Evolutionary conservation across 177 flowering plant species (phyloP).

Genomic region (Vitis hybrid): DNA sequence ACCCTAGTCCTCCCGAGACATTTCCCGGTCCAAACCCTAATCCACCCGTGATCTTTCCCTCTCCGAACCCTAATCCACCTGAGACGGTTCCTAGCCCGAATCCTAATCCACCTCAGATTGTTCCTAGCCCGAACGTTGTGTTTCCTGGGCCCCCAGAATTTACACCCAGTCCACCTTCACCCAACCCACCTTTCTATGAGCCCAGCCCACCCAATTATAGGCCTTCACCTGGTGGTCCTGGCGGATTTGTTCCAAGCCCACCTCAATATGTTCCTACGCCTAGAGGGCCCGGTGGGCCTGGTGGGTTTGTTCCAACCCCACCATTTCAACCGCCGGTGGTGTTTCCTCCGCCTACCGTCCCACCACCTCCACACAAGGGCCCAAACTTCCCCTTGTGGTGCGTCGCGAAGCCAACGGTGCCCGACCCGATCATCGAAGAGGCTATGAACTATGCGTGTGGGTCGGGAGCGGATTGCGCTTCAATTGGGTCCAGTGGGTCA

Average conservation of each 20-base stretch:
- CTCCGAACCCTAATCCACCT: conserved; percentile 20
- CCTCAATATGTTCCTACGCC: conserved; percentile 12
- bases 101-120: conserved; percentile 28
- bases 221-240: conserved; percentile 6
- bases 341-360: conserved; percentile 72
- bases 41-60: conserved; percentile 23
- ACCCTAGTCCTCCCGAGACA: conserved; percentile 10
- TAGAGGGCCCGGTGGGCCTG: neutral
- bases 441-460: conserved; percentile 97
- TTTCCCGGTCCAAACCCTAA: conserved; percentile 11
- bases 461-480: conserved; percentile 81
- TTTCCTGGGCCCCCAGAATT: no score
- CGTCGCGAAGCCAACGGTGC: conserved; percentile 92
- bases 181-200: no score
- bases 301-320: conserved; percentile 37
- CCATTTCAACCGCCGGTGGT: conserved; percentile 76
- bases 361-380: conserved; percentile 48
- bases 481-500: conserved; percentile 65
- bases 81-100: conserved; percentile 17
- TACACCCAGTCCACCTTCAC: conserved; percentile 18
- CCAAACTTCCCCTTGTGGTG: conserved; percentile 61
- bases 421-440: conserved; percentile 86
- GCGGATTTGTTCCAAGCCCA: conserved; percentile 28
- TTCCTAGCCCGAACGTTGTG: conserved; percentile 15
- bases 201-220: conserved; percentile 21